A percentile compares a stretch with the other conserved stretches of the same genome.
These are phyloP conservation scores for Phytophthora pistaciae DNA, from an alignment of 352 stramenopile species.

Conservation along the genomic window DNA sequence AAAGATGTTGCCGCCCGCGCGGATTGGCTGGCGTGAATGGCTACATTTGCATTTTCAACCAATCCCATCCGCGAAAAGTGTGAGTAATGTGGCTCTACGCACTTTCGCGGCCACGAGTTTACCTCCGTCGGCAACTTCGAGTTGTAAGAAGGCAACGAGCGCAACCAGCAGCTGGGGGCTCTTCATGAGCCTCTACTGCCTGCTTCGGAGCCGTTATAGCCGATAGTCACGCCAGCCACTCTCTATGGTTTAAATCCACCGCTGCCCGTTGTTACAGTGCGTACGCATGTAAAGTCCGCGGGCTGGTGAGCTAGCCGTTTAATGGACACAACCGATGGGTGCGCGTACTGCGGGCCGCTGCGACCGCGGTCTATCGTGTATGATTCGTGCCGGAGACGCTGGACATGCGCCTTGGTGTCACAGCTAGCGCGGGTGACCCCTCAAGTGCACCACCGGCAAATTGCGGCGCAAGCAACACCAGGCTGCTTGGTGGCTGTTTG, in stretches of 20 bases:
- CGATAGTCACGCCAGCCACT: neutral
- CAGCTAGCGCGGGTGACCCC: neutral
- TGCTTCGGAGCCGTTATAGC: neutral
- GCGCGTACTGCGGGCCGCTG: slow-evolving; percentile 7
- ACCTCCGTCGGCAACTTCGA: neutral
- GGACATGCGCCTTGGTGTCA: neutral
- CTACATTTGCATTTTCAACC: slow-evolving; percentile 1
- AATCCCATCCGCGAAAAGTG: neutral
- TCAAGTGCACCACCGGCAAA: slow-evolving; percentile 10
- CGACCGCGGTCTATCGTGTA: slow-evolving; percentile 1
- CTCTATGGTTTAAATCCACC: neutral
- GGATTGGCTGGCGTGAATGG: slow-evolving; percentile 4
- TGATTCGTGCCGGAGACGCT: slow-evolving; percentile 16
- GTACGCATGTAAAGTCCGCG: neutral
- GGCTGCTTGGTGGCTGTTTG: neutral
- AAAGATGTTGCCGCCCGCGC: neutral
- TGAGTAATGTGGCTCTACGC: neutral
- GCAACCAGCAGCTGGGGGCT: neutral
- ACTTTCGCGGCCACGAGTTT: neutral
- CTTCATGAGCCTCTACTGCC: neutral
- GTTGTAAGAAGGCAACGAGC: neutral
- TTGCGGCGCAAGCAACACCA: neutral
- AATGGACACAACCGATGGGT: slow-evolving; percentile 19
- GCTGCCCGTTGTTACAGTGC: neutral
- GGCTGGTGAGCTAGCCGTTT: neutral